Base-by-base conservation (phyloP, 179 eudicot genomes). In the Silene vulgaris region DNA sequence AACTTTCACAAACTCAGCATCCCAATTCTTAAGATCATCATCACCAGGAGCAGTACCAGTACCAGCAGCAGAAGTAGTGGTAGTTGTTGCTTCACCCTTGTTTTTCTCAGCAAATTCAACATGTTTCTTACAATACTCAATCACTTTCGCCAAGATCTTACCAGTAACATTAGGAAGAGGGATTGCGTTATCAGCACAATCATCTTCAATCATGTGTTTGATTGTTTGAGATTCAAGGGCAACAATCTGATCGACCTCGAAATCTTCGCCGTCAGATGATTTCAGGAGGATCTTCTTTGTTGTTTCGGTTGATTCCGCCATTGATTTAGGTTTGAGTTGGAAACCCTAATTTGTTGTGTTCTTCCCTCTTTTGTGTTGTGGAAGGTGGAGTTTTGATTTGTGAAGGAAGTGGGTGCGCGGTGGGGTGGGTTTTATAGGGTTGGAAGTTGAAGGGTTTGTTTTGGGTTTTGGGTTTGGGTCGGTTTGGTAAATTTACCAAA, bases 81-180 rank as follows among this genome's bases (percentile, higher is more conserved):
- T 1, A 0, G 60, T 3, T 1, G 28, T 30, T 0, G 40, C 0
- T 0, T 59, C 14, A 13, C 1, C 43, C 61, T 71, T 71, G 1
- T 16, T 56, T 21, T 54, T 28, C 8, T 54, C 73, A 65, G 57
- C 69, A 63, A 23, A 68, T 1, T 86, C 87, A 2, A 85, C 88
- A 40, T 88, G 91, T 43, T 79, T 79, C 84, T 85, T 86, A 57
- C 91, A 88, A 76, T 86, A 88, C 84, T 88, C 91, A 37, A 88
- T 83, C 7, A 88, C 89, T 79, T 88, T 86, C 0, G 89, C 57
- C 2, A 88, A 69, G 71, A 86, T 86, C 76, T 75, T 78, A 0
- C 87, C 81, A 13, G 88, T 78, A 13, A 88, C 91, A 70, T 83
- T 85, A 0, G 88, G 89, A 0, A 88, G 80, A 0, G 91, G 88